Evolutionary conservation across 495 filamentous ascomycete genomes (phyloP).

Genomic region (Penicillium robsamsonii): DNA sequence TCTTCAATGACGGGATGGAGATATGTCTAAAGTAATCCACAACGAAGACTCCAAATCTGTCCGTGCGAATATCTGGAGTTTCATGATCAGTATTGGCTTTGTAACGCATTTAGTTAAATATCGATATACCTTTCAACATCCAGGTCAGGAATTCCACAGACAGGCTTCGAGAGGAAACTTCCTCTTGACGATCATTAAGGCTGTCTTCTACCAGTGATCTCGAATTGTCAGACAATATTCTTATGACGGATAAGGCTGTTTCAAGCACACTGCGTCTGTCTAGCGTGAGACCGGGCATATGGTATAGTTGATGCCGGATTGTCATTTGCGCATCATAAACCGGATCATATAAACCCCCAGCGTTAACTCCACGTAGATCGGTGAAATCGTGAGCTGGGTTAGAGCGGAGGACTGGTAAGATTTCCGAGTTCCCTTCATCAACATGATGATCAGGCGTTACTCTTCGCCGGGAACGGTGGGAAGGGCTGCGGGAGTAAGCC

Average conservation of each 20-base stretch:
- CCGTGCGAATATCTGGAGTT: constrained; percentile 18
- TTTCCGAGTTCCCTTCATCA: not conserved
- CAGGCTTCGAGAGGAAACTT: not conserved
- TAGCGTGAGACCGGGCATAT: constrained; percentile 5
- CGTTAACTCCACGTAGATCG: not conserved
- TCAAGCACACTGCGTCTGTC: constrained; percentile 14
- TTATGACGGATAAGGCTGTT: constrained; percentile 12
- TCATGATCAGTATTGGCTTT: not conserved
- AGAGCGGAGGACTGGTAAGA: not conserved
- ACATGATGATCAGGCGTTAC: not conserved
- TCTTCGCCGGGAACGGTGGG: not conserved
- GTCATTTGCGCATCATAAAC: constrained; percentile 13
- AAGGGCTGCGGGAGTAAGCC: not conserved
- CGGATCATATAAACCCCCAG: not conserved
- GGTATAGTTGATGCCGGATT: constrained; percentile 11
- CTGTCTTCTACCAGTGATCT: not conserved
- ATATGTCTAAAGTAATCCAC: constrained; percentile 26
- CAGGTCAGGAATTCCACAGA: constrained; percentile 21
- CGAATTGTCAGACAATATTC: constrained; percentile 1
- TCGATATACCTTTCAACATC: constrained; percentile 27
- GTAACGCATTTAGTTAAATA: not conserved
- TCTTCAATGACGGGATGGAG: constrained; percentile 14
- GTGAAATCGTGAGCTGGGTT: not conserved
- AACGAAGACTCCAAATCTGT: constrained; percentile 21
- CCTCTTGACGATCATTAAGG: not conserved